Base-by-base conservation (phyloP, 2,329 filamentous ascomycete species). In the Diaporthe australafricana region DNA sequence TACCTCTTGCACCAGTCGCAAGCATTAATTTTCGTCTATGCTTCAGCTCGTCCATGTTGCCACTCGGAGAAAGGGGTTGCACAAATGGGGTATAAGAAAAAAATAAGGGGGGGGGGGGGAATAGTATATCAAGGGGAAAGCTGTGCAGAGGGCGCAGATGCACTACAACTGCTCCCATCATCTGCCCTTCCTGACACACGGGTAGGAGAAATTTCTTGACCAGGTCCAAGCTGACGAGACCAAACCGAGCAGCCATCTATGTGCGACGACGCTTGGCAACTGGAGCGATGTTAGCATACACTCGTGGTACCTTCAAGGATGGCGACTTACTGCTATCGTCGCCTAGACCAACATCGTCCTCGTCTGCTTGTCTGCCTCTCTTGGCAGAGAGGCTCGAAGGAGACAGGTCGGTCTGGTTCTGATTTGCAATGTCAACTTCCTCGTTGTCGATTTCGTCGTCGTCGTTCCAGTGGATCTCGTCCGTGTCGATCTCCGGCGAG, bases 241-340 rank as follows among this genome's bases (percentile, higher is more conserved):
- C 48, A 42, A 22, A 32, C 20, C 8, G 40, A 22, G 35, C 30
- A 48, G 75, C 75, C 30, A 73, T 75, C 30, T 74, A 77, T 70
- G 80, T 83, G 71, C 87, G 87, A 78, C 83, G 84, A 76, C 87
- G 87, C 81, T 88, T 90, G 80, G 82, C 78, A 78, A 87, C 87
- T 82, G 76, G 71, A 48, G 74, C 72, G 17, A 74, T 68, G 75
- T 85, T 78, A 84, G 82, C 66, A 74, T 16, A 20, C 20, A 9
- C n/a, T 40, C 35, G 25, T 48, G 12, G 17, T 9, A 40, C 6
- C 20, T 16, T 30, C 14, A 8, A 22, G 8, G 32, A 32, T 3
- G 4, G 22, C 4, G 63, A 73, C 75, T 42, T 78, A 81, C 79
- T 79, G 74, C 81, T 78, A 72, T 80, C 79, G 70, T 80, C 80